Evolutionary conservation across 805 yeast genomes (phyloP).

Genomic region (Debaryomyces castellii): DNA sequence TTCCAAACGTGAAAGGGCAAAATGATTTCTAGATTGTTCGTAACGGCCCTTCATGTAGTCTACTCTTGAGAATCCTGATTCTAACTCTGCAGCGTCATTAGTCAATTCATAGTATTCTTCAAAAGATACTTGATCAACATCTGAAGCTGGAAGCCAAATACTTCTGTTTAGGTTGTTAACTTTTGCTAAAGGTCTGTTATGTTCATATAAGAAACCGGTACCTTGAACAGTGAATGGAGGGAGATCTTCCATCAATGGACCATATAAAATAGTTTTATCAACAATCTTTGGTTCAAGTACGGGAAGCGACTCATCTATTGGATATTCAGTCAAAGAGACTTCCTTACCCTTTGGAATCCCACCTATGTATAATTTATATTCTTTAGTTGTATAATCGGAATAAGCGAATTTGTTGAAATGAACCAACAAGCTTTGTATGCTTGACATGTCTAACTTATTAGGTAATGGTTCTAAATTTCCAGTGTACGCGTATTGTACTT

Average conservation of each 20-base stretch:
- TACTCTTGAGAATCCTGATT: conserved; percentile 73
- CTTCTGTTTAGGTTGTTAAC: conserved; percentile 66
- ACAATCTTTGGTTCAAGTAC: conserved; percentile 36
- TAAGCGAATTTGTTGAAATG: conserved; percentile 55
- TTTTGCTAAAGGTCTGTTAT: conserved; percentile 62
- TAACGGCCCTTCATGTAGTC: conserved; percentile 67
- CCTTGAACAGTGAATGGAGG: conserved; percentile 48
- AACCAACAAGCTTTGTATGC: conserved; percentile 58
- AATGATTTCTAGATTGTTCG: conserved; percentile 46
- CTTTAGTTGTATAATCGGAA: conserved; percentile 59
- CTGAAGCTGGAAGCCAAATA: conserved; percentile 84
- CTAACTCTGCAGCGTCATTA: conserved; percentile 71
- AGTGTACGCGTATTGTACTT: conserved; percentile 49
- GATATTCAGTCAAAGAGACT: conserved; percentile 29
- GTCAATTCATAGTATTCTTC: conserved; percentile 85
- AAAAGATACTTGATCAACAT: conserved; percentile 63
- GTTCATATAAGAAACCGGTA: conserved; percentile 61
- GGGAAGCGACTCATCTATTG: conserved; percentile 20
- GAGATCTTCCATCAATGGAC: conserved; percentile 47
- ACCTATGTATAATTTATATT: conserved; percentile 43
- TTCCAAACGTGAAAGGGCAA: conserved; percentile 62
- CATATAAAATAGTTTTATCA: conserved; percentile 48
- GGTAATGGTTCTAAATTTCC: conserved; percentile 62
- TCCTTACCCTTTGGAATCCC: conserved; percentile 51
- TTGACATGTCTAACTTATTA: conserved; percentile 54